phyloP scores from a whole-genome alignment of 2,329 filamentous ascomycete genomes.

The Decorospora gaudefroyi region DNA sequence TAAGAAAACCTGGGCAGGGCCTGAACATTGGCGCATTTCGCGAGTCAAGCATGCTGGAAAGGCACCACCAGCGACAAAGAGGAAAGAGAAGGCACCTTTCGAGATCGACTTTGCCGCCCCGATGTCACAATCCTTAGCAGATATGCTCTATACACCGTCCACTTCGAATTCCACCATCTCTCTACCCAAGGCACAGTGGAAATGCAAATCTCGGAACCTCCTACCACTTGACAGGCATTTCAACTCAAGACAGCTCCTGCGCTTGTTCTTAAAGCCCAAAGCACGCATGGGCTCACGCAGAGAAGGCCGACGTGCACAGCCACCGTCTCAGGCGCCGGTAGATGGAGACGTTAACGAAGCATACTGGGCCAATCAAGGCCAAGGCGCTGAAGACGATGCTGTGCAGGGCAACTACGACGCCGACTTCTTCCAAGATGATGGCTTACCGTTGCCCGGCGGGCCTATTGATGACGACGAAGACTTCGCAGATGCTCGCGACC shows the following conservation, averaged over 20 bases:
- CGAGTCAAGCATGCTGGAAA: slow-evolving; percentile 80
- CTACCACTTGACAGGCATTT: slow-evolving; percentile 98
- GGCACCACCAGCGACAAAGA: slow-evolving; percentile 61
- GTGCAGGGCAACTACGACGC: slow-evolving; percentile 86
- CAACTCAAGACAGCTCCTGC: slow-evolving; percentile 86
- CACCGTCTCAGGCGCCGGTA: slow-evolving; percentile 55
- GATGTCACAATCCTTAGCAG: slow-evolving; percentile 70
- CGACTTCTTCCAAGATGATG: slow-evolving; percentile 95
- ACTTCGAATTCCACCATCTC: slow-evolving; percentile 79
- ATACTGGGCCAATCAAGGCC: slow-evolving; percentile 75
- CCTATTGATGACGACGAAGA: slow-evolving; percentile 67
- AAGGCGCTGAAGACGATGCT: slow-evolving; percentile 57
- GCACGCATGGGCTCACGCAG: slow-evolving; percentile 75
- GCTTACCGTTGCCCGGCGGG: slow-evolving; percentile 67
- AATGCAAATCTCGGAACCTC: slow-evolving; percentile 87
- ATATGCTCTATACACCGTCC: slow-evolving; percentile 80
- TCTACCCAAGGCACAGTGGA: slow-evolving; percentile 92
- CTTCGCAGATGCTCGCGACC: slow-evolving; percentile 79
- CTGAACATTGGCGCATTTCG: slow-evolving; percentile 97
- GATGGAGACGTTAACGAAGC: slow-evolving; percentile 89
- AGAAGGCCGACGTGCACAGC: slow-evolving; percentile 39
- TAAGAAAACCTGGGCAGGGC: slow-evolving; percentile 96
- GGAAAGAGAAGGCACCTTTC: slow-evolving; percentile 96
- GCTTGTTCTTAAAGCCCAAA: slow-evolving; percentile 92
- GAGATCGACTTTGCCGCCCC: slow-evolving; percentile 87